A percentile compares a stretch with the other conserved stretches of the same genome.
These are phyloP conservation scores for Grifola frondosa DNA, from an alignment of 1,284 basidiomycete species.

Conservation along the genomic window DNA sequence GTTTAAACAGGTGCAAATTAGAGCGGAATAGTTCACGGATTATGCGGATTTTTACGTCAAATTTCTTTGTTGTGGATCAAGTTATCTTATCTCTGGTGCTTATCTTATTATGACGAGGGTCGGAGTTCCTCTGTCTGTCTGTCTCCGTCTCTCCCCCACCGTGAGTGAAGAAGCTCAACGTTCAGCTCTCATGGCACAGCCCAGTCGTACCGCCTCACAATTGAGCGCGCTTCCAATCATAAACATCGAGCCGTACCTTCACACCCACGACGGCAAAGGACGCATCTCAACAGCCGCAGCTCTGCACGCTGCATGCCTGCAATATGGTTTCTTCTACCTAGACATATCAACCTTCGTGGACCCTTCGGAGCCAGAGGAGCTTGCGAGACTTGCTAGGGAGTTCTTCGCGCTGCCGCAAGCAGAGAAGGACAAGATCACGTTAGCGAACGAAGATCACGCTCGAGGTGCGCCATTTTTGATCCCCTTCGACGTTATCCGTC, in stretches of 20 bases:
- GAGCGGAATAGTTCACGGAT: too few species aligned
- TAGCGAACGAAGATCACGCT: constrained; percentile 69
- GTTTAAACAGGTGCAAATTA: too few species aligned
- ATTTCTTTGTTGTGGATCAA: too few species aligned
- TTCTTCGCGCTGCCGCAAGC: constrained; percentile 74
- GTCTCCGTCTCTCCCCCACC: too few species aligned
- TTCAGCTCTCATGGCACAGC: too few species aligned
- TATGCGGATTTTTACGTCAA: too few species aligned
- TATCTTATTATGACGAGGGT: too few species aligned
- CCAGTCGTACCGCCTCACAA: too few species aligned
- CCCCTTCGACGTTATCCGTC: not conserved
- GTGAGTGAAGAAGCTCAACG: too few species aligned
- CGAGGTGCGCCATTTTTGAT: constrained; percentile 53
- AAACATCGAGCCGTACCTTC: constrained; percentile 54
- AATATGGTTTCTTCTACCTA: constrained; percentile 88
- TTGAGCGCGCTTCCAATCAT: constrained; percentile 32
- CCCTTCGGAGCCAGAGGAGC: constrained; percentile 60
- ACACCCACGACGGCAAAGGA: constrained; percentile 34
- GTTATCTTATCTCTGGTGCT: too few species aligned
- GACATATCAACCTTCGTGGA: constrained; percentile 61
- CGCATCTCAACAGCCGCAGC: constrained; percentile 52
- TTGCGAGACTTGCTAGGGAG: constrained; percentile 58
- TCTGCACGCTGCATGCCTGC: constrained; percentile 71
- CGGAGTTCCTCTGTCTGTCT: too few species aligned
- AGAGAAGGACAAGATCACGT: constrained; percentile 69